These are phyloP conservation scores for Micractinium conductrix DNA, from an alignment of 139 green algal species.

Conservation along the genomic window DNA sequence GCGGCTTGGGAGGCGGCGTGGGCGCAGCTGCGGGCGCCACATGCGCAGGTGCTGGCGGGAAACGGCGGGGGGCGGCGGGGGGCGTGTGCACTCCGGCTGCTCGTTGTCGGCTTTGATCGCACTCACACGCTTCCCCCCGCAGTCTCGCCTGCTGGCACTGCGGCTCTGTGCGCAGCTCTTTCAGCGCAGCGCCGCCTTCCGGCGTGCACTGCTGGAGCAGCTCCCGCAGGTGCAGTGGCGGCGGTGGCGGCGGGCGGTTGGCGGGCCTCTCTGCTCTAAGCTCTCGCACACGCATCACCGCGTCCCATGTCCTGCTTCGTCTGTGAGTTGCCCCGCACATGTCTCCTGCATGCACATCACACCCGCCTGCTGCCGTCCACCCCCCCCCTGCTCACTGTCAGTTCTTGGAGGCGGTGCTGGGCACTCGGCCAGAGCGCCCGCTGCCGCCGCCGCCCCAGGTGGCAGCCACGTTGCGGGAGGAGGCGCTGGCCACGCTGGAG, in stretches of 20 bases:
- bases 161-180: conserved; percentile 52
- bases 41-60: conserved; percentile 5
- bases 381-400: not conserved
- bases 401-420: conserved; percentile 48
- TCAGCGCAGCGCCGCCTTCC: conserved; percentile 47
- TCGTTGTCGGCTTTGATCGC: too few relatives aligned
- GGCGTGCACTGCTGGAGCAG: conserved; percentile 3
- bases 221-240: not conserved
- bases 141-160: conserved; percentile 52
- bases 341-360: too few relatives aligned
- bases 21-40: conserved; percentile 2
- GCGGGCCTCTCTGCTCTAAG: not conserved
- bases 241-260: not conserved
- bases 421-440: conserved; percentile 26
- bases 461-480: conserved; percentile 39
- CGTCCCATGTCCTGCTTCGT: too few relatives aligned
- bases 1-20: not conserved
- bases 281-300: too few relatives aligned
- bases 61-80: not conserved
- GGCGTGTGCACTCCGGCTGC: too few relatives aligned
- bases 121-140: not conserved
- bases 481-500: conserved; percentile 38
- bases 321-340: too few relatives aligned
- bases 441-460: conserved; percentile 44
- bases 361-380: not conserved